phyloP scores from a whole-genome alignment of 23 red algal genomes.

The Gracilaria caudata region DNA sequence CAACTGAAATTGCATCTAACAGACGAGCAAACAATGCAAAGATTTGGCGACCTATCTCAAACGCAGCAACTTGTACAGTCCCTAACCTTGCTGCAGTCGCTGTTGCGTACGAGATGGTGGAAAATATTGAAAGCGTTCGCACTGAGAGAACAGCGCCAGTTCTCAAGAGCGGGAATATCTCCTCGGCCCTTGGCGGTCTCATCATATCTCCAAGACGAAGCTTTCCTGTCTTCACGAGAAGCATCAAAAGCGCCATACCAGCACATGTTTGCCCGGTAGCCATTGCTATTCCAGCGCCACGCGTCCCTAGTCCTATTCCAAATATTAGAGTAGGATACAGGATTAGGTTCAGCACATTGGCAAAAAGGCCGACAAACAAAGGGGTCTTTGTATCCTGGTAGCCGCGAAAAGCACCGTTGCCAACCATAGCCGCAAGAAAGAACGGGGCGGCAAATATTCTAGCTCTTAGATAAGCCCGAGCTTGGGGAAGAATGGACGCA shows the following conservation, averaged over 20 bases:
- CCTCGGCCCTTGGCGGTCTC: conserved; percentile 44
- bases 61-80: conserved; percentile 78
- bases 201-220: conserved; percentile 64
- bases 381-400: conserved; percentile 95
- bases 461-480: conserved; percentile 78
- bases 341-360: conserved; percentile 88
- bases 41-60: conserved; percentile 89
- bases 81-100: conserved; percentile 78
- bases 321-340: conserved; percentile 95
- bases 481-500: conserved; percentile 77
- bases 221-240: conserved; percentile 62
- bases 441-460: conserved; percentile 85
- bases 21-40: conserved; percentile 81
- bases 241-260: conserved; percentile 56
- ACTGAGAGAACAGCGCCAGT: conserved; percentile 86
- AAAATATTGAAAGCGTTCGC: conserved; percentile 84
- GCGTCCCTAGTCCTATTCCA: conserved; percentile 69
- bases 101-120: conserved; percentile 86
- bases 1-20: conserved; percentile 88
- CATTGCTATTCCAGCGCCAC: conserved; percentile 90
- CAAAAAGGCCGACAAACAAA: conserved; percentile 71
- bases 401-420: conserved; percentile 91
- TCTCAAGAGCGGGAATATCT: conserved; percentile 78
- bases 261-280: conserved; percentile 77
- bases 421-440: conserved; percentile 86